Evolutionary conservation across 1,284 basidiomycete species (phyloP), one percentile per base, ranked within the genome.

Genomic region (Heterobasidion irregulare): DNA sequence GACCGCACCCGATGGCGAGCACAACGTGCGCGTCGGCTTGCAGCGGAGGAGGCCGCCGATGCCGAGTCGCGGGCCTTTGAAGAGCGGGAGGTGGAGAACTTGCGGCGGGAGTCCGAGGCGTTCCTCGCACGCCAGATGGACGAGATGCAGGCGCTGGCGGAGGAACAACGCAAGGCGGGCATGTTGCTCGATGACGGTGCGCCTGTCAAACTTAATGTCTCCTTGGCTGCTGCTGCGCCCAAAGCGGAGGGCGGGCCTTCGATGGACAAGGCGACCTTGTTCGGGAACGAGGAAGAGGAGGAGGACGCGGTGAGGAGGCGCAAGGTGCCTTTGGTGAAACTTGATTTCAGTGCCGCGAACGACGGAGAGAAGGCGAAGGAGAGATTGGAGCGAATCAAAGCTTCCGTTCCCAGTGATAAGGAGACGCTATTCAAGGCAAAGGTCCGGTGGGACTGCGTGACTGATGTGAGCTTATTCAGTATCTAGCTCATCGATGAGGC

Each of bases 91-190:
- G 78, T 82, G 1, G 89, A 89, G 63, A 89, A 92, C 61, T 74
- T 94, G 18, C 84, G 90, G 46, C 78, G 82, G 33, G 92, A 94
- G 70, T 92, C 89, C 0, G 92, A 94, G 68, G 86, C 84, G 58
- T 94, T 94, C 77, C 75, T 94, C 53, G 88, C 89, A 44, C 77
- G 83, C 54, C 92, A 95, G 66, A 92, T 94, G 88, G 89, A 89
- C 59, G 92, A 95, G 68, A 85, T 94, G 81, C 89, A 91, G 58
- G 85, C 88, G 0, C 72, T 94, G 33, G 90, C 90, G 18, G 88
- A 89, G 50, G 86, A 92, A 65, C 91, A 95, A 64, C 84, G 90
- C 56, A 89, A 90, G 63, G 88, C 89, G 10, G 92, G 93, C 33
- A 78, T 94, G 68, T 72, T 95, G n/a, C 78, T 94, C 19, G 93